phyloP scores from a whole-genome alignment of 2,329 filamentous ascomycete genomes.

The Hirsutella rhossiliensis region DNA sequence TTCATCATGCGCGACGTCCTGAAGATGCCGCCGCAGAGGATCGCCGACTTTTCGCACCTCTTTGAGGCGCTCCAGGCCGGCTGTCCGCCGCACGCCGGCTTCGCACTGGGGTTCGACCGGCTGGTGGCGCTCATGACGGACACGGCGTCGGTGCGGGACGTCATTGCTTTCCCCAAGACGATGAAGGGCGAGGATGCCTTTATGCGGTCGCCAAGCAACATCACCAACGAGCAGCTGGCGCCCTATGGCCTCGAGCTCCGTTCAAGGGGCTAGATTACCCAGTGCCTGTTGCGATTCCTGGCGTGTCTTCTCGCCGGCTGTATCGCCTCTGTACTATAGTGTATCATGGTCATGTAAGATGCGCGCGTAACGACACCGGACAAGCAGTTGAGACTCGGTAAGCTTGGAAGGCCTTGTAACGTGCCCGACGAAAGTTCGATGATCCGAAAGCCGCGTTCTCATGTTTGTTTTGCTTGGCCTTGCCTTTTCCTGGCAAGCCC shows the following conservation, averaged over 20 bases:
- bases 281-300: too few relatives aligned
- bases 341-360: too few relatives aligned
- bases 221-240: slow-evolving; percentile 45
- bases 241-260: slow-evolving; percentile 31
- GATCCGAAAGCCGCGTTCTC: too few relatives aligned
- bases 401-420: too few relatives aligned
- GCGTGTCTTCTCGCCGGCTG: too few relatives aligned
- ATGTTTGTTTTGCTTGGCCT: too few relatives aligned
- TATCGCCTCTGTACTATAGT: too few relatives aligned
- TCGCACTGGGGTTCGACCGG: slow-evolving; percentile 86
- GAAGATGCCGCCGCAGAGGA: slow-evolving; percentile 57
- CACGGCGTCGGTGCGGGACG: slow-evolving; percentile 70
- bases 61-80: slow-evolving; percentile 71
- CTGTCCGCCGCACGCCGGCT: slow-evolving; percentile 88
- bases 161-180: slow-evolving; percentile 94
- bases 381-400: too few relatives aligned
- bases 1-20: slow-evolving; percentile 76
- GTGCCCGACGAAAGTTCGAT: too few relatives aligned
- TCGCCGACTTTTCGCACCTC: slow-evolving; percentile 77
- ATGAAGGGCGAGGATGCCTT: slow-evolving; percentile 79
- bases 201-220: slow-evolving; percentile 61
- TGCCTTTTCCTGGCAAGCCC: too few relatives aligned
- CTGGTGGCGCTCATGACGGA: slow-evolving; percentile 70
- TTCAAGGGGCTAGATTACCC: too few relatives aligned
- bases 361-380: too few relatives aligned